Conservation (phyloP, 164 flowering plant species). For the Nymphaea colorata region DNA sequence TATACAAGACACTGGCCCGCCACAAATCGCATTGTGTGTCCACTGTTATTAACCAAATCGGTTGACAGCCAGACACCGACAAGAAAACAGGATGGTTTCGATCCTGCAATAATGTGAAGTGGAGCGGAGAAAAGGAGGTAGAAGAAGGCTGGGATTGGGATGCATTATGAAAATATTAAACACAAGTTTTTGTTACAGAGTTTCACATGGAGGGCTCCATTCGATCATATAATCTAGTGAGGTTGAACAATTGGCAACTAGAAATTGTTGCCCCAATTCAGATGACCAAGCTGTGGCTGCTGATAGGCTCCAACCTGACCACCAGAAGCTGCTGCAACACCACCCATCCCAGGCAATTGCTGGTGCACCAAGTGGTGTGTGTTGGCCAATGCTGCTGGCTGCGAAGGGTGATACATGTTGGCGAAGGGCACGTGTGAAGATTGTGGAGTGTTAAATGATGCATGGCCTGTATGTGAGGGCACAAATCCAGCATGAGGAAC, state of each 20-base stretch:
- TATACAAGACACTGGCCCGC: no score
- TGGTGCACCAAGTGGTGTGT: slow-evolving; percentile 57
- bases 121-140: no score
- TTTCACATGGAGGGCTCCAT: not conserved
- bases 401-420: slow-evolving; percentile 58
- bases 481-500: slow-evolving; percentile 52
- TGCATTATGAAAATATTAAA: not conserved
- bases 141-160: not conserved
- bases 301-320: slow-evolving; percentile 77
- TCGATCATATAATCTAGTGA: not conserved
- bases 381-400: slow-evolving; percentile 44
- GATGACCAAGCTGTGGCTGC: slow-evolving; percentile 73
- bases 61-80: no score
- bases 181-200: not conserved
- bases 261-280: slow-evolving; percentile 54
- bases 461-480: slow-evolving; percentile 71
- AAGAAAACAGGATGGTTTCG: no score
- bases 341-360: slow-evolving; percentile 38
- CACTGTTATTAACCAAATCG: no score
- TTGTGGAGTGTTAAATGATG: slow-evolving; percentile 58
- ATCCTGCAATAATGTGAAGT: no score
- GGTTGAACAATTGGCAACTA: not conserved
- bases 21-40: no score
- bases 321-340: slow-evolving; percentile 55
- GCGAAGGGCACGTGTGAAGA: slow-evolving; percentile 78